A percentile compares a stretch with the other conserved stretches of the same genome.
Conservation (phyloP, 768 basidiomycete genomes). For the Lactarius sanguifluus region DNA sequence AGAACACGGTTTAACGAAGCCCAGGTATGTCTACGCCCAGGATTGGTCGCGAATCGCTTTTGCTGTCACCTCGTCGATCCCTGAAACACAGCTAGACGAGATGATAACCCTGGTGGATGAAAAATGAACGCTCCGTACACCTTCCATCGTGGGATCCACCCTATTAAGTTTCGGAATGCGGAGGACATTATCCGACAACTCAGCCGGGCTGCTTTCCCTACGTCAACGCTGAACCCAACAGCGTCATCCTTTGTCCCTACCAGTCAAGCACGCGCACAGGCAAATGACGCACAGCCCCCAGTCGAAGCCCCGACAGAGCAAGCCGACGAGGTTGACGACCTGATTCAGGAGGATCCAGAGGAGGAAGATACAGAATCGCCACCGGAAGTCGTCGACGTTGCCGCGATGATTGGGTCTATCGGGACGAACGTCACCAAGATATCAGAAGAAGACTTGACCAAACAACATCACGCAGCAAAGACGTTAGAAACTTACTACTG, state of each 20-base stretch:
- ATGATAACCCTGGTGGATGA: conserved; percentile 19
- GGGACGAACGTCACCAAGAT: conserved; percentile 3
- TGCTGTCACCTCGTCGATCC: conserved; percentile 12
- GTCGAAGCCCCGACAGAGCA: neutral
- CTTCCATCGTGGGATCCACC: conserved; percentile 1
- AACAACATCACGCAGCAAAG: conserved; percentile 14
- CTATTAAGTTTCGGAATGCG: conserved; percentile 15
- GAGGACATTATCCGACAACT: conserved; percentile 19
- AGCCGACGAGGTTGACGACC: neutral
- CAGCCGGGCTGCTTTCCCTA: conserved; percentile 12
- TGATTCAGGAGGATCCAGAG: neutral
- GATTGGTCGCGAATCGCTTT: neutral
- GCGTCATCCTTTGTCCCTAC: conserved; percentile 18
- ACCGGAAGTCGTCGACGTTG: conserved; percentile 6
- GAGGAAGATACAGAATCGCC: conserved; percentile 21
- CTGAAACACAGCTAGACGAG: conserved; percentile 20
- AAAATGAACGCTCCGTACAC: neutral
- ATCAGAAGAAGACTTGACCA: conserved; percentile 1
- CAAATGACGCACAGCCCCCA: neutral
- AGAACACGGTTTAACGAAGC: neutral
- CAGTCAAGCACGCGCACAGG: neutral
- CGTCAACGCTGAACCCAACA: conserved; percentile 14
- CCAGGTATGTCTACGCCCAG: conserved; percentile 20
- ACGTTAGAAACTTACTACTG: conserved; percentile 18
- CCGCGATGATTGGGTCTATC: conserved; percentile 17